A percentile compares a stretch with the other conserved stretches of the same genome.
Conservation (phyloP, 257 asterid species). For the Solanum lycopersicoides region DNA sequence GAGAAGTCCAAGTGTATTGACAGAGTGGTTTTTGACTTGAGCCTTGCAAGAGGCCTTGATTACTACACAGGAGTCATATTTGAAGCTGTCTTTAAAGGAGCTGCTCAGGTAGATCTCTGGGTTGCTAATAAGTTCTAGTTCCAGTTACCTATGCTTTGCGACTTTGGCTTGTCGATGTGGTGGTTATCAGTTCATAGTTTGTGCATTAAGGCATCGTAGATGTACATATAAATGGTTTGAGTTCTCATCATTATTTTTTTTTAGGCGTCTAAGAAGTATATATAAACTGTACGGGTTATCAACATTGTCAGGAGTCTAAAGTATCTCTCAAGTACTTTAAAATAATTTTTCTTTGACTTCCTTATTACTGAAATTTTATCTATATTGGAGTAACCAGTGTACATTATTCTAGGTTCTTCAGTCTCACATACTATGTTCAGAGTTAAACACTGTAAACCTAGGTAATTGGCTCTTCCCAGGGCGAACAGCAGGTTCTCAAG, state of each 20-base stretch:
- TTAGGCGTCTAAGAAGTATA: background rate
- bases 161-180: background rate
- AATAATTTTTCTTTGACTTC: background rate
- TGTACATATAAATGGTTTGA: background rate
- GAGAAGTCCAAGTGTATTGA: constrained; percentile 53
- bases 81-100: constrained; percentile 87
- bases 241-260: background rate
- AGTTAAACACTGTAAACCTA: background rate
- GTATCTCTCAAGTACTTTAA: background rate
- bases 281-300: background rate
- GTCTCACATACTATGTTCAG: background rate
- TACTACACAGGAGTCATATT: constrained; percentile 96
- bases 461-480: background rate
- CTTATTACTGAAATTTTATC: background rate
- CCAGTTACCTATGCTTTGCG: background rate
- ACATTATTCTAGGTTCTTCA: background rate
- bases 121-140: background rate
- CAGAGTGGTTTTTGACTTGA: constrained; percentile 81
- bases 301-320: background rate
- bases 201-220: background rate
- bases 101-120: constrained; percentile 50
- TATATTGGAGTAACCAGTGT: background rate
- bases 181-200: background rate
- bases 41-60: constrained; percentile 98
- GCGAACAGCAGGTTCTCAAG: background rate